Percentiles rank a stretch among this genome's conserved stretches.
These are phyloP conservation scores for Pythium periplocum DNA, from an alignment of 352 stramenopile species.

Conservation along the genomic window DNA sequence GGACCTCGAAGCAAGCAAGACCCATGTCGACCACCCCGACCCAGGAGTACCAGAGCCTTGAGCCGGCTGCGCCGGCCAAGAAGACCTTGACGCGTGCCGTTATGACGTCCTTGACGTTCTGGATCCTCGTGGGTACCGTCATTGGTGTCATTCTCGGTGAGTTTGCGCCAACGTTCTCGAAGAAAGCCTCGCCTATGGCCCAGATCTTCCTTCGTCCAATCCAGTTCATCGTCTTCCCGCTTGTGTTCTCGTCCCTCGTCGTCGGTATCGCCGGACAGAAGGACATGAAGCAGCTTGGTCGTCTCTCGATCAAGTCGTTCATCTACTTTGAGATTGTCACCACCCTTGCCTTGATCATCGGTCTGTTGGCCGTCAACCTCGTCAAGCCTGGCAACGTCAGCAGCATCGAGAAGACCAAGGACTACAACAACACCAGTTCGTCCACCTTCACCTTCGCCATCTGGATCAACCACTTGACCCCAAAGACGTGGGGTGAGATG, in stretches of 20 bases:
- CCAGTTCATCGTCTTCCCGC: constrained; percentile 62
- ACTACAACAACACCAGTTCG: constrained; percentile 15
- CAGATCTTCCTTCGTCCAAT: constrained; percentile 47
- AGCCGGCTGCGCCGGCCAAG: constrained; percentile 14
- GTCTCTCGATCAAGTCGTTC: constrained; percentile 41
- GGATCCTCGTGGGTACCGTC: constrained; percentile 42
- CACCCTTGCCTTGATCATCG: constrained; percentile 38
- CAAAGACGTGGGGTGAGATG: constrained; percentile 68
- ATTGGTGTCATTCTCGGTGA: constrained; percentile 42
- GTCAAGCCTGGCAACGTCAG: constrained; percentile 43
- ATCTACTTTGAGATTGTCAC: constrained; percentile 66
- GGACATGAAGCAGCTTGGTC: constrained; percentile 55
- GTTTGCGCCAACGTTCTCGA: constrained; percentile 37
- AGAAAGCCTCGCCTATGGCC: constrained; percentile 44
- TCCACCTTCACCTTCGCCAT: constrained; percentile 37
- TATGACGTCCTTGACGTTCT: constrained; percentile 53
- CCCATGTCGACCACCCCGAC: constrained; percentile 9
- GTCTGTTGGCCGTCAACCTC: constrained; percentile 47
- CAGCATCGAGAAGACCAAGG: constrained; percentile 27
- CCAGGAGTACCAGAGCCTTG: constrained; percentile 23
- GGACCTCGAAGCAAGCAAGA: neutral
- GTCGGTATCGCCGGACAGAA: constrained; percentile 50
- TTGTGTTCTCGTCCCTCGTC: constrained; percentile 57
- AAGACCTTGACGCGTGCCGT: constrained; percentile 29
- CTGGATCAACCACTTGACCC: constrained; percentile 56